Conservation (phyloP, 2,329 filamentous ascomycete genomes). For the Chrysoporthe puriensis region DNA sequence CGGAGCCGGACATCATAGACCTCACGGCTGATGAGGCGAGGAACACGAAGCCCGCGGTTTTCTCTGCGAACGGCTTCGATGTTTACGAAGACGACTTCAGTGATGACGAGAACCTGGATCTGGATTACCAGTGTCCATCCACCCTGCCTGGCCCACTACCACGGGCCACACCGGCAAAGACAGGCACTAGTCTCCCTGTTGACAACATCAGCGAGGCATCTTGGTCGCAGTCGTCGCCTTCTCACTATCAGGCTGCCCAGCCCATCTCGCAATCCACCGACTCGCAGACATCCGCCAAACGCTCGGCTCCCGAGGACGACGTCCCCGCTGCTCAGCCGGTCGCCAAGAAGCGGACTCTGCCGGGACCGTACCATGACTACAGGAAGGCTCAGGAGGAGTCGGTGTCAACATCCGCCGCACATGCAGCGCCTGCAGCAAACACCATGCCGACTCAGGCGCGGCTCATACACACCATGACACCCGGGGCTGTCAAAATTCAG, state of each 20-base stretch:
- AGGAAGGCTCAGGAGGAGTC: conserved; percentile 38
- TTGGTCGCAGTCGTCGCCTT: conserved; percentile 72
- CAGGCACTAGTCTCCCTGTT: conserved; percentile 28
- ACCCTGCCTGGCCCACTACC: conserved; percentile 46
- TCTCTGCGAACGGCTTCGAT: conserved; percentile 57
- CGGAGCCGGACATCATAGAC: conserved; percentile 39
- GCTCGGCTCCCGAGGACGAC: conserved; percentile 43
- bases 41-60: conserved; percentile 34
- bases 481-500: conserved; percentile 75
- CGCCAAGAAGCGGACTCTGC: conserved; percentile 68
- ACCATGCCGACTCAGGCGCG: conserved; percentile 40
- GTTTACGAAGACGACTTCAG: conserved; percentile 80
- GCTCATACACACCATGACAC: conserved; percentile 71
- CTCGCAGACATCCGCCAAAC: conserved; percentile 44
- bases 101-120: conserved; percentile 76
- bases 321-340: conserved; percentile 37
- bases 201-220: conserved; percentile 50
- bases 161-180: conserved; percentile 33
- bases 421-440: conserved; percentile 37
- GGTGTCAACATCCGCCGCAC: conserved; percentile 33
- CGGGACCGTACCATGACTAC: conserved; percentile 47
- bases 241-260: conserved; percentile 48
- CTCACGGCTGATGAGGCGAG: conserved; percentile 37
- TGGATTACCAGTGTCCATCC: conserved; percentile 66
- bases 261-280: conserved; percentile 21